Evolutionary conservation across 495 filamentous ascomycete genomes (phyloP).

Genomic region (Xylona heveae): DNA sequence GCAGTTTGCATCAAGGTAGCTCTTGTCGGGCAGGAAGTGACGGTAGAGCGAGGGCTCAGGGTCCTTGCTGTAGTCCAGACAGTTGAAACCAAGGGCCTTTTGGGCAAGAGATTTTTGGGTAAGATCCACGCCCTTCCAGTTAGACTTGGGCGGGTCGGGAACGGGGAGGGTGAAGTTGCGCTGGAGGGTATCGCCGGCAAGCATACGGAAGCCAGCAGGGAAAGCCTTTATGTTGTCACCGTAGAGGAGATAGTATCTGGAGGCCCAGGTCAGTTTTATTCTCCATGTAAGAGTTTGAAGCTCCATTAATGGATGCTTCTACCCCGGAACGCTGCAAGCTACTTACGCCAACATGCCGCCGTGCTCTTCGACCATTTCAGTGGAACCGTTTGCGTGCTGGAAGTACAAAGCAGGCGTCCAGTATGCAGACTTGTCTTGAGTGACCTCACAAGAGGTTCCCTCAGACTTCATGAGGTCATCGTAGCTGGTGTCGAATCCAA

Average conservation of each 20-base stretch:
- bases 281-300: not conserved
- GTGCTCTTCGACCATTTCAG: constrained; percentile 27
- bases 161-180: constrained; percentile 53
- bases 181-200: constrained; percentile 48
- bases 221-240: constrained; percentile 48
- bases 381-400: constrained; percentile 29
- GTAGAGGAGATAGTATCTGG: constrained; percentile 55
- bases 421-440: constrained; percentile 39
- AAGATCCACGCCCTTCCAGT: constrained; percentile 35
- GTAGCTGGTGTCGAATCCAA: constrained; percentile 22
- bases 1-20: constrained; percentile 55
- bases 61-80: constrained; percentile 44
- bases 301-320: not conserved
- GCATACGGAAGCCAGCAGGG: constrained; percentile 62
- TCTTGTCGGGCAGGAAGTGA: constrained; percentile 62
- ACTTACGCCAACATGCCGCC: constrained; percentile 37
- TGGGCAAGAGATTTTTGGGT: constrained; percentile 48
- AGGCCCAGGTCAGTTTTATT: not conserved
- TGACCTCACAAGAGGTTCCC: constrained; percentile 36
- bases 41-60: constrained; percentile 53
- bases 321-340: not conserved
- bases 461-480: constrained; percentile 21
- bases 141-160: constrained; percentile 51
- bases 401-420: constrained; percentile 41
- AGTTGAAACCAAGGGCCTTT: constrained; percentile 83